Conservation (phyloP, 306 rosid species). For the Vigna mungo region DNA sequence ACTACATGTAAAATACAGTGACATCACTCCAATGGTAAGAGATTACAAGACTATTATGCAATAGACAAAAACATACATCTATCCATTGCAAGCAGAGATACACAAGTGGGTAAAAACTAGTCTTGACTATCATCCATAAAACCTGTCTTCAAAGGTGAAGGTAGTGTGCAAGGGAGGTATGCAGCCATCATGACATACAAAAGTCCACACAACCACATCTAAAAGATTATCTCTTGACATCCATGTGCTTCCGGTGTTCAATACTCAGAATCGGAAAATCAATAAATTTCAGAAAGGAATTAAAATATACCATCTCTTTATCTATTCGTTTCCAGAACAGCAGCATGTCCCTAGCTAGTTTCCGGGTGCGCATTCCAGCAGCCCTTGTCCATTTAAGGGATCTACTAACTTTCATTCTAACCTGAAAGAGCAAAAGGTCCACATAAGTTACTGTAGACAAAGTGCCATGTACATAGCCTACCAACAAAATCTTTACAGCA, state of each 20-base stretch:
- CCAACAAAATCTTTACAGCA: slow-evolving; percentile 21
- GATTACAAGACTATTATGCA: slow-evolving; percentile 16
- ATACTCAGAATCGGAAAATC: slow-evolving; percentile 30
- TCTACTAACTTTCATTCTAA: slow-evolving; percentile 84
- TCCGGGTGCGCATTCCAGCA: slow-evolving; percentile 88
- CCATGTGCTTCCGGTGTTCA: slow-evolving; percentile 27
- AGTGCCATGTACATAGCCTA: slow-evolving; percentile 23
- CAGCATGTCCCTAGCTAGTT: slow-evolving; percentile 90
- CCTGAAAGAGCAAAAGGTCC: slow-evolving; percentile 60
- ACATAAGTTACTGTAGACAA: slow-evolving; percentile 36
- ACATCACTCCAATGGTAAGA: slow-evolving; percentile 25
- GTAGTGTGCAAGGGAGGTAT: background rate
- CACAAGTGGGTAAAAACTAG: slow-evolving; percentile 23
- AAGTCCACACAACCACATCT: slow-evolving; percentile 30
- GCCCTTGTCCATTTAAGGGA: slow-evolving; percentile 81
- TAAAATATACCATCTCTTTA: slow-evolving; percentile 83
- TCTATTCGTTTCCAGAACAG: slow-evolving; percentile 95
- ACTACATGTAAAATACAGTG: background rate
- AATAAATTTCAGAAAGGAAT: slow-evolving; percentile 34
- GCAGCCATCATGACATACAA: slow-evolving; percentile 29
- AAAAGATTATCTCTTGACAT: slow-evolving; percentile 30
- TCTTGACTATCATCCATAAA: slow-evolving; percentile 28
- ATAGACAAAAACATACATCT: slow-evolving; percentile 3
- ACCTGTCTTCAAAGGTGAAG: slow-evolving; percentile 25
- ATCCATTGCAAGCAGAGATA: background rate